A percentile compares a stretch with the other conserved stretches of the same genome.
These are phyloP conservation scores for Aspergillus clavatus DNA, from an alignment of 2,329 filamentous ascomycete species.

Conservation along the genomic window DNA sequence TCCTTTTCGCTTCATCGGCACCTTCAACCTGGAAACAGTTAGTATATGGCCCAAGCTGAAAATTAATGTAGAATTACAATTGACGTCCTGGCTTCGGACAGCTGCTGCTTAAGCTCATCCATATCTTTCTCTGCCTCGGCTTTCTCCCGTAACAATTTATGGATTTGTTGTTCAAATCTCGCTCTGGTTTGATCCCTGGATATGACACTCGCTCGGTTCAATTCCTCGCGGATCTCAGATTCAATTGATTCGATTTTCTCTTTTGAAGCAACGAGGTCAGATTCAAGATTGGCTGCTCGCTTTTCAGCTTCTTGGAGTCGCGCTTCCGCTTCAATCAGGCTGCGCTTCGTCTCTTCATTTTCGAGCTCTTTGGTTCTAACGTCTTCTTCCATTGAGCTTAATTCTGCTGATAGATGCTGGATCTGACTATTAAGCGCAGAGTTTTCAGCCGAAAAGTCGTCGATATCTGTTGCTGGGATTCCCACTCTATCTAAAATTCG, in stretches of 20 bases:
- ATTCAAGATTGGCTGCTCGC: constrained; percentile 14
- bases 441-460: constrained; percentile 18
- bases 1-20: constrained; percentile 10
- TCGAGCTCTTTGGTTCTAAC: constrained; percentile 18
- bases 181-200: constrained; percentile 24
- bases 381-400: constrained; percentile 12
- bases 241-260: constrained; percentile 21
- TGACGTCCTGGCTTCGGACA: constrained; percentile 16
- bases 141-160: constrained; percentile 26
- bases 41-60: constrained; percentile 5
- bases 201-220: constrained; percentile 27
- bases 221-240: constrained; percentile 25
- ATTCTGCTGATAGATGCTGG: constrained; percentile 17
- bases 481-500: constrained; percentile 17
- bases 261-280: constrained; percentile 18
- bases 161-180: constrained; percentile 27
- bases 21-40: constrained; percentile 17
- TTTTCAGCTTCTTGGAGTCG: constrained; percentile 16
- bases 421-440: constrained; percentile 23
- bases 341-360: constrained; percentile 13
- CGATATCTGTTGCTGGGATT: constrained; percentile 21
- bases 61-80: constrained; percentile 21
- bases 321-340: constrained; percentile 16
- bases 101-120: constrained; percentile 15
- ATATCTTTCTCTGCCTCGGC: constrained; percentile 15